These are phyloP conservation scores for Colletotrichum lupini DNA, from an alignment of 2,329 filamentous ascomycete genomes.

Conservation along the genomic window DNA sequence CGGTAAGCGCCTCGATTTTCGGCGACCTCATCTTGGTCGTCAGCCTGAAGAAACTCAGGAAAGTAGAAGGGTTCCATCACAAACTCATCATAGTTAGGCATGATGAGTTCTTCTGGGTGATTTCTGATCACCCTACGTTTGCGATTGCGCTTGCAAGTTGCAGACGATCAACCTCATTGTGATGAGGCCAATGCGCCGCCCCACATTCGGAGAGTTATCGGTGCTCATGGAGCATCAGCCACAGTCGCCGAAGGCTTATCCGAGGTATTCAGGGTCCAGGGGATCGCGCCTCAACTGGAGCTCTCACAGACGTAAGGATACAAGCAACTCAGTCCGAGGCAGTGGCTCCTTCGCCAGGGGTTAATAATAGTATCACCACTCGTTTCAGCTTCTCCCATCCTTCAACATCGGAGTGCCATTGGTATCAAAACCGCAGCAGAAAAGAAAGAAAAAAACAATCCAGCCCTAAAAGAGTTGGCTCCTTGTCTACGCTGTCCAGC, in stretches of 20 bases:
- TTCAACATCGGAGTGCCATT: not conserved
- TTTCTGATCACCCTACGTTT: not conserved
- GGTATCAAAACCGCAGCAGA: not conserved
- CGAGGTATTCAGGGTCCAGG: not conserved
- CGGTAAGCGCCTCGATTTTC: not conserved
- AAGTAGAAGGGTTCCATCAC: not conserved
- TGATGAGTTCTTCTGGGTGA: not conserved
- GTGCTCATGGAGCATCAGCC: slow-evolving; percentile 6
- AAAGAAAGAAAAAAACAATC: too few species aligned
- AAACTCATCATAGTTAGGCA: not conserved
- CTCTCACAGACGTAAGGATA: not conserved
- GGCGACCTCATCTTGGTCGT: not conserved
- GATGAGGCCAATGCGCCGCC: not conserved
- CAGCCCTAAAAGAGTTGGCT: too few species aligned
- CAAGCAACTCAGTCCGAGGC: slow-evolving; percentile 1
- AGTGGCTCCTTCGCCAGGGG: slow-evolving; percentile 15
- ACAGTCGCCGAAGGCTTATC: not conserved
- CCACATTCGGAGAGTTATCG: not conserved
- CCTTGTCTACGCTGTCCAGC: not conserved
- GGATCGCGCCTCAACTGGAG: not conserved
- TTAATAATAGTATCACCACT: slow-evolving; percentile 19
- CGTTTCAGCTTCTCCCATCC: slow-evolving; percentile 20
- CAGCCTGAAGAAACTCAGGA: not conserved
- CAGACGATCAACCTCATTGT: not conserved
- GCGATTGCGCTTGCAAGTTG: not conserved